These are phyloP conservation scores for Saccharum hybrid DNA, from an alignment of 202 grass and related monocot genomes.

Conservation along the genomic window DNA sequence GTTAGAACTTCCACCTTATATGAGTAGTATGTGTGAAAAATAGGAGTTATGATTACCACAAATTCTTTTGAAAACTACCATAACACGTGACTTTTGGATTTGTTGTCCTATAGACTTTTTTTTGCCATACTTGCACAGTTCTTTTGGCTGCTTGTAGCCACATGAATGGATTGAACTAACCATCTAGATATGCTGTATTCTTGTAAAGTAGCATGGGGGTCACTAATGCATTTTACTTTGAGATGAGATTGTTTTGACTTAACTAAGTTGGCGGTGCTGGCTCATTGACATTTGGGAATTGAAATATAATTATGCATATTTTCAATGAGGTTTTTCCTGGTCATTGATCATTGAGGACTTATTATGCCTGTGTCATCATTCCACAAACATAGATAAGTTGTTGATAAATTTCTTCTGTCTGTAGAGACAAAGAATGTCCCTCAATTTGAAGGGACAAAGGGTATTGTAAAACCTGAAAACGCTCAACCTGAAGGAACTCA, in stretches of 20 bases:
- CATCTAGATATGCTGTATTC: not conserved
- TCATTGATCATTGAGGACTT: not conserved
- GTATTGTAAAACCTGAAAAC: not conserved
- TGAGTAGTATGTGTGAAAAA: constrained; percentile 39
- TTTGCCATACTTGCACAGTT: constrained; percentile 6
- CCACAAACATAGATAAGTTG: constrained; percentile 17
- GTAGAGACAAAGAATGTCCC: constrained; percentile 49
- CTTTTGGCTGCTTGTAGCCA: constrained; percentile 10
- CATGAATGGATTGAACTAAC: constrained; percentile 9
- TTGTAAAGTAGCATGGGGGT: not conserved
- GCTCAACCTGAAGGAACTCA: constrained; percentile 39
- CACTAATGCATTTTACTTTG: constrained; percentile 33
- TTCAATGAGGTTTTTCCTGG: not conserved
- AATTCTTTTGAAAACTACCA: constrained; percentile 4
- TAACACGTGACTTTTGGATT: not conserved
- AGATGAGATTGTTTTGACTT: constrained; percentile 38
- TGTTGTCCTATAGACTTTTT: constrained; percentile 12
- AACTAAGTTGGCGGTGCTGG: not conserved
- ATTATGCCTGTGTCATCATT: not conserved
- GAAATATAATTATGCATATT: constrained; percentile 18
- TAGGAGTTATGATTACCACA: constrained; percentile 25
- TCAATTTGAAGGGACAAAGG: constrained; percentile 21
- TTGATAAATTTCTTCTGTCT: constrained; percentile 38
- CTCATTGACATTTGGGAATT: constrained; percentile 23
- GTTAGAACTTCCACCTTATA: constrained; percentile 54